Evolutionary conservation across 2,329 filamentous ascomycete genomes (phyloP).

Genomic region (Diaporthe vexans): DNA sequence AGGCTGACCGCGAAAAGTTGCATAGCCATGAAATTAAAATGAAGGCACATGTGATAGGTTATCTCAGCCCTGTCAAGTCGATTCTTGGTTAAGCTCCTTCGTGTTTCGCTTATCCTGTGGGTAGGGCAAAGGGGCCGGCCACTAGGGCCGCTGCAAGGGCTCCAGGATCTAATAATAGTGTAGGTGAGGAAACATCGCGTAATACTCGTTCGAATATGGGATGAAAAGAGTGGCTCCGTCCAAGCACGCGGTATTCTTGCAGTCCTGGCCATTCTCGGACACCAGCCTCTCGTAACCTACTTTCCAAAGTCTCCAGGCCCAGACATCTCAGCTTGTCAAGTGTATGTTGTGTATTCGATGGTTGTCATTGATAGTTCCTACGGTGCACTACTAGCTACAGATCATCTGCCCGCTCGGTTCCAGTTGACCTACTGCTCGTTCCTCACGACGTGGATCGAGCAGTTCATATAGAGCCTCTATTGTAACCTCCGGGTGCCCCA

Average conservation of each 20-base stretch:
- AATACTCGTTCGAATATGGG: not conserved
- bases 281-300: not conserved
- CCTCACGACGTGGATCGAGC: too few relatives aligned
- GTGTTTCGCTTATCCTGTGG: not conserved
- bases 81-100: not conserved
- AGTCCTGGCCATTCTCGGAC: not conserved
- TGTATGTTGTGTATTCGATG: too few relatives aligned
- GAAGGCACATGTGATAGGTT: not conserved
- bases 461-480: too few relatives aligned
- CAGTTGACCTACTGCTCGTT: too few relatives aligned
- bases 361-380: too few relatives aligned
- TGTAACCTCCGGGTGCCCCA: too few relatives aligned
- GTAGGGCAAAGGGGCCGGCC: slow-evolving; percentile 1
- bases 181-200: not conserved
- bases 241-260: not conserved
- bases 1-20: not conserved
- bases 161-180: slow-evolving; percentile 28
- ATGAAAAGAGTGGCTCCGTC: not conserved
- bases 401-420: too few relatives aligned
- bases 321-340: not conserved
- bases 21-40: not conserved
- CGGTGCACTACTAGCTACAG: too few relatives aligned
- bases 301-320: not conserved
- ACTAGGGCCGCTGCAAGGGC: not conserved
- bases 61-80: not conserved